Conservation (phyloP, 192 early-diverging fungal genomes). For the Coemansia sp. region DNA sequence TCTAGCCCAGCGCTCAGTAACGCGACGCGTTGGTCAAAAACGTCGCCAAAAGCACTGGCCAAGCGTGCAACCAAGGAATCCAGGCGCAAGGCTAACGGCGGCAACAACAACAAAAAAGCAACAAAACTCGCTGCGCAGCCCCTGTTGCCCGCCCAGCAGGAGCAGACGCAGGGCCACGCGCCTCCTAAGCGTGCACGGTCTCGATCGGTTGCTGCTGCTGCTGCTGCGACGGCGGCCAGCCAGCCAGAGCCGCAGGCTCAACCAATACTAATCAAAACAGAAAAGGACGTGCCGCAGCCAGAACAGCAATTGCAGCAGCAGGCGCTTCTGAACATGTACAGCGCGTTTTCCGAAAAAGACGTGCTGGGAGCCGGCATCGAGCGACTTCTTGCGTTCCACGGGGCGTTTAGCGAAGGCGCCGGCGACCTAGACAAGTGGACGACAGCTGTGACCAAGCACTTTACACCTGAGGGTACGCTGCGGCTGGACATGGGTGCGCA, state of each 20-base stretch:
- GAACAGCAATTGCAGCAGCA: neutral
- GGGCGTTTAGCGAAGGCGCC: constrained; percentile 6
- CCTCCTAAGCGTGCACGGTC: constrained; percentile 2
- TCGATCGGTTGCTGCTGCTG: neutral
- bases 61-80: constrained; percentile 9
- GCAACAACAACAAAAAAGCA: neutral
- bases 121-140: neutral
- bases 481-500: constrained; percentile 34
- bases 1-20: constrained; percentile 45
- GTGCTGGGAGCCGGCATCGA: constrained; percentile 32
- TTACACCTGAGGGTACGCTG: constrained; percentile 20
- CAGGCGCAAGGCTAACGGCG: constrained; percentile 12
- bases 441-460: constrained; percentile 15
- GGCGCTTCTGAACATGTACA: neutral
- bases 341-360: neutral
- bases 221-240: too few relatives aligned
- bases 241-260: too few relatives aligned
- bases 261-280: too few relatives aligned
- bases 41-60: constrained; percentile 18
- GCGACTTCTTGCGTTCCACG: constrained; percentile 40
- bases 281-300: neutral
- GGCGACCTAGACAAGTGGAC: constrained; percentile 33
- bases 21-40: constrained; percentile 23
- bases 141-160: neutral
- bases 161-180: neutral